Base-by-base conservation (phyloP, 2,329 filamentous ascomycete genomes). In the Didymella pomorum region DNA sequence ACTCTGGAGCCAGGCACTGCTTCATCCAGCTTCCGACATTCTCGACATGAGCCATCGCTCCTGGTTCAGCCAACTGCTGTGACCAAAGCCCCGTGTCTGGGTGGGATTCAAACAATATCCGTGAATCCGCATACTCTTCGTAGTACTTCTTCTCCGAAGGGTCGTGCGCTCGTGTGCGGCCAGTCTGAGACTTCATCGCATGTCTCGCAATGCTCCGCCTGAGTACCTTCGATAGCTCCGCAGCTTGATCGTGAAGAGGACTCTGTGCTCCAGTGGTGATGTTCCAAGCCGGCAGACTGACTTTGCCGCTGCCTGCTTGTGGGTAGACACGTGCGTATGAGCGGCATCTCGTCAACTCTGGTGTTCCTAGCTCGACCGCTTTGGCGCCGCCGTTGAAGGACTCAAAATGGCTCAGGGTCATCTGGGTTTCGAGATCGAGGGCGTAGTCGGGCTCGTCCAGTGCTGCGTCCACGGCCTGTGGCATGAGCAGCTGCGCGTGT, bases 281-380 rank as follows among this genome's bases (percentile, higher is more conserved):
- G 37, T 73, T 72, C 66, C 81, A 79, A 10, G 64, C 51, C 0
- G 81, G 82, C 1, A 83, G 57, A 14, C 62, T 66, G 1, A 83
- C 66, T 1, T 72, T 74, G 0, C 50, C 56, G 1, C 74, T 70
- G 10, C 73, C 73, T 2, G 75, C 71, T 33, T 78, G 77, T 4
- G 82, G 82, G 61, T 79, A 82, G 31, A 75, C 70, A 7, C 78
- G 77, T 11, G 76, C 74, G 39, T 76, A 76, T 0, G 72, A 65
- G 23, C 72, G 71, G 58, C 71, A 75, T 50, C 70, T 61, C 20
- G 56, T 61, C n/a, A 75, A 39, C 3, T 58, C 65, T 4, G 72
- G 72, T 3, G 68, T 25, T 9, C 62, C 68, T 7, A 64, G 55
- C 4, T 56, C 10, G 62, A 56, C 3, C 52, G 46, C 6, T 49